These are phyloP conservation scores for Apiospora sp. DNA, from an alignment of 2,329 filamentous ascomycete genomes.

Conservation along the genomic window DNA sequence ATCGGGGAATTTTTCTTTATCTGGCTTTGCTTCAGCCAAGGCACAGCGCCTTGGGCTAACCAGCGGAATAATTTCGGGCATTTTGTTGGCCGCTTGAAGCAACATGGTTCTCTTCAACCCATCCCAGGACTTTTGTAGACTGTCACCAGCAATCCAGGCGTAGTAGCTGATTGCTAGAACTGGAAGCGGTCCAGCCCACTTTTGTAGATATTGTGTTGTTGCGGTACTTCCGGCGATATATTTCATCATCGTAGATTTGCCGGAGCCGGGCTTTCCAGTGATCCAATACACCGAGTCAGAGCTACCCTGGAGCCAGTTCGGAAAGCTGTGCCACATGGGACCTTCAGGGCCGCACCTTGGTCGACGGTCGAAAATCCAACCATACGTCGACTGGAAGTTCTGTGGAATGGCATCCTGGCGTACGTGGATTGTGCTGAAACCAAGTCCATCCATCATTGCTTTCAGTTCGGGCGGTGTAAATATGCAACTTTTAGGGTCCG, in stretches of 20 bases:
- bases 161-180: neutral
- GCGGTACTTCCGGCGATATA: neutral
- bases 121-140: neutral
- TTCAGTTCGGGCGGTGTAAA: neutral
- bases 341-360: neutral
- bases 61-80: no score
- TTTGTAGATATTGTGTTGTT: neutral
- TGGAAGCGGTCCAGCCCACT: neutral
- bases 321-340: neutral
- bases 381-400: neutral
- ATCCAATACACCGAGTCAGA: constrained; percentile 13
- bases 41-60: neutral
- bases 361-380: neutral
- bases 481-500: no score
- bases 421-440: neutral
- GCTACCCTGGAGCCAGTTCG: neutral
- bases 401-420: neutral
- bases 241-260: neutral
- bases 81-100: no score
- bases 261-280: constrained; percentile 11
- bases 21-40: neutral
- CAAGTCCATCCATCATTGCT: neutral
- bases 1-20: neutral
- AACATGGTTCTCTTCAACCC: neutral
- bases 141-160: neutral